Evolutionary conservation across 352 stramenopile species (phyloP), one percentile per base, ranked within the genome.

Genomic region (Globisporangium takayamanum): DNA sequence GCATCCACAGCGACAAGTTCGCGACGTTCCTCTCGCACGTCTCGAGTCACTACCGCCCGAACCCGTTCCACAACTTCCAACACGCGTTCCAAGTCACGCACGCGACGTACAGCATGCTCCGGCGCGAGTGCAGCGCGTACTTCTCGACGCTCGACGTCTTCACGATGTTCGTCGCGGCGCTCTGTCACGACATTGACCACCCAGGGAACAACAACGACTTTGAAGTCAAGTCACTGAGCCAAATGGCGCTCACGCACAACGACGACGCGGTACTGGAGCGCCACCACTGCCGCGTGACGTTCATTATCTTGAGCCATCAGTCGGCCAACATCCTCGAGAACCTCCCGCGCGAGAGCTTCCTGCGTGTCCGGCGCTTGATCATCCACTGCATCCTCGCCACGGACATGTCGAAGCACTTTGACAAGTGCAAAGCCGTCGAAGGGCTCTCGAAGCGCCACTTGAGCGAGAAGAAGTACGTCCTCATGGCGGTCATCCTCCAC

Each of bases 101-200:
- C 5, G 63, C 74, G 0, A 70, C 82, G 54, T 74, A 89, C 59
- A 74, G 72, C 5, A 85, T 87, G 63, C 44, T 87, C 22, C 73
- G 73, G 26, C 68, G 55, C 47, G 74, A 84, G 44, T 87, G 76
- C 46, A 74, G 79, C 28, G 77, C 75, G 51, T 83, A 78, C 48
- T 87, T 87, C 30, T 82, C 60, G 30, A 67, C 68, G 5, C 44
- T 91, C 30, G 76, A 92, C 53, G 85, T 87, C 53, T 91, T 94
- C 37, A 54, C 82, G n/a, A 76, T 92, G 67, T 66, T 94, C 5
- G 48, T 95, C 5, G 80, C 78, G 2, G 77, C 82, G 5, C 63
- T 94, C 36, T 84, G 79, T 44, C 86, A 95, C 61, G 85, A 95
- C 64, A 80, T 94, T 44, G 84, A 92, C 53, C 87, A 96, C 61